Percentiles rank a stretch among this genome's conserved stretches.
phyloP scores from a whole-genome alignment of 73 alveolate genomes.

The Blepharisma japonicum region DNA sequence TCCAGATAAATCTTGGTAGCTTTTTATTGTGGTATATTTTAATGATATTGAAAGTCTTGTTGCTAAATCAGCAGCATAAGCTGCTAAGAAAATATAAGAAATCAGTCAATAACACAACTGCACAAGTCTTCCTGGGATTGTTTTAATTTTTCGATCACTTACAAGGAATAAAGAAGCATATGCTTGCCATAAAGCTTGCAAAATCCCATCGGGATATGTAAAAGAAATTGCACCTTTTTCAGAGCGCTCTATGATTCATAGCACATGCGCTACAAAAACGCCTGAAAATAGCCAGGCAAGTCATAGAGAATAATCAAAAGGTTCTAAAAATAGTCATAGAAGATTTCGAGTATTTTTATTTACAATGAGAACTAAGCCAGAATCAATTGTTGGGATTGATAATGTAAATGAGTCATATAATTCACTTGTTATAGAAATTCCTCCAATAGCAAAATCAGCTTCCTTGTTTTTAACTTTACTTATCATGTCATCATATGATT shows the following conservation, averaged over 20 bases:
- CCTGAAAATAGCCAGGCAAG: not conserved
- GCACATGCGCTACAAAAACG: not conserved
- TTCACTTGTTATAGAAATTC: not conserved
- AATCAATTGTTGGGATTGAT: constrained; percentile 8
- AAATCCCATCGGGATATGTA: not conserved
- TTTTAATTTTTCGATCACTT: not conserved
- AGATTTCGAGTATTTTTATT: not conserved
- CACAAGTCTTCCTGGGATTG: not conserved
- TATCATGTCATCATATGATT: not conserved
- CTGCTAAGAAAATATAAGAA: not conserved
- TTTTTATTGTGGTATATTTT: not conserved
- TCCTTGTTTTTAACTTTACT: not conserved
- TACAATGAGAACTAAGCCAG: not conserved
- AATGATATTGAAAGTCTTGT: not conserved
- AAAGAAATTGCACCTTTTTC: constrained; percentile 2
- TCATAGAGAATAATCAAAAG: constrained; percentile 6
- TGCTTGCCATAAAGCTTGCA: not conserved
- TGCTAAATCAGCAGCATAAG: not conserved
- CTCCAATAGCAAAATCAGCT: not conserved
- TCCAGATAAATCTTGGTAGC: not conserved
- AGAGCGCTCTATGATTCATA: not conserved
- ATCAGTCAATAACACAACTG: constrained; percentile 4
- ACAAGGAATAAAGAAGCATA: not conserved
- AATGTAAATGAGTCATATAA: not conserved
- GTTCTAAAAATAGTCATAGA: not conserved